Percentiles rank a stretch among this genome's conserved stretches.
Conservation (phyloP, 2,329 filamentous ascomycete genomes). For the Exserohilum turcica region DNA sequence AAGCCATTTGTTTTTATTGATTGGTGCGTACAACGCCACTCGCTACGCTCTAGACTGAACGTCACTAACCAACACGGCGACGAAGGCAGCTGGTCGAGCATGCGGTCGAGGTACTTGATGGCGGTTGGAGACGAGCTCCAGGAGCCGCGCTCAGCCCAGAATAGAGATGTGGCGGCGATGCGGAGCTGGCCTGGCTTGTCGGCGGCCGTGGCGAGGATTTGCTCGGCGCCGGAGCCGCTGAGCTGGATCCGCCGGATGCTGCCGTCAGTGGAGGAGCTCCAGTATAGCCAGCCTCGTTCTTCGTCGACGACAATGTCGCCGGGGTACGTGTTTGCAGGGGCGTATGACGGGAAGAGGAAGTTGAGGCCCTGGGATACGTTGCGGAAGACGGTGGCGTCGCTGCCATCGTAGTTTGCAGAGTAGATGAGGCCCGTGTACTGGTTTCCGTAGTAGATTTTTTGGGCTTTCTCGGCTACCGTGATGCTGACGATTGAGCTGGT, state of each 20-base stretch:
- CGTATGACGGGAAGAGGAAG: neutral
- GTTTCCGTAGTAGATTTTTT: slow-evolving; percentile 18
- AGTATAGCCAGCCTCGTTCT: slow-evolving; percentile 19
- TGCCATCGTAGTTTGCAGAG: slow-evolving; percentile 16
- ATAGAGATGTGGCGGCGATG: slow-evolving; percentile 7
- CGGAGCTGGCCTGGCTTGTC: slow-evolving; percentile 17
- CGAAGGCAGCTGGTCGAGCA: neutral
- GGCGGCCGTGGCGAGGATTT: slow-evolving; percentile 10
- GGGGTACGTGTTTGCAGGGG: slow-evolving; percentile 6
- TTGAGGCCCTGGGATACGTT: slow-evolving; percentile 19
- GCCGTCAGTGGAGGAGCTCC: slow-evolving; percentile 14
- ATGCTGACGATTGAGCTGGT: slow-evolving; percentile 10
- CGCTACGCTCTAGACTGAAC: neutral
- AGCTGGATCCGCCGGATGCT: slow-evolving; percentile 13
- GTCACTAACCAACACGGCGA: neutral
- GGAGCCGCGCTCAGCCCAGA: slow-evolving; percentile 13
- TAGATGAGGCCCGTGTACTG: slow-evolving; percentile 9
- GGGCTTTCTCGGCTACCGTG: slow-evolving; percentile 8
- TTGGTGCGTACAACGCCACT: neutral
- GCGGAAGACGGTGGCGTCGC: slow-evolving; percentile 2
- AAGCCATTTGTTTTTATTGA: slow-evolving; percentile 4
- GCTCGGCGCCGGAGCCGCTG: neutral
- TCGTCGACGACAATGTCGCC: slow-evolving; percentile 16
- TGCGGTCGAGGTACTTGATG: slow-evolving; percentile 10
- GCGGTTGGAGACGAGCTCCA: slow-evolving; percentile 14